Base-by-base conservation (phyloP, 352 stramenopile species). In the Globisporangium camurandrum region DNA sequence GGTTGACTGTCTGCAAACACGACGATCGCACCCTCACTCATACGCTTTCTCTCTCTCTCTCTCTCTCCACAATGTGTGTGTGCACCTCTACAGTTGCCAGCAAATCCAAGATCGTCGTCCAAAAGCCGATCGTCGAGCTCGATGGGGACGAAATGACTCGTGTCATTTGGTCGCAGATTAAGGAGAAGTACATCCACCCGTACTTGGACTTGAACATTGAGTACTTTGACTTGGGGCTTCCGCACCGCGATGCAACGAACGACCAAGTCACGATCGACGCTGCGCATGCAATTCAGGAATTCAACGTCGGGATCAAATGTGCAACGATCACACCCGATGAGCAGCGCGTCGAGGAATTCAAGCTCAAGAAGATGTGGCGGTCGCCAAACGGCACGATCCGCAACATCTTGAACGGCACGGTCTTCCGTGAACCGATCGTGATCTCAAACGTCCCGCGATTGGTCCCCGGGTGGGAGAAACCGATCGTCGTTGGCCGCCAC, bases 271-370 rank as follows among this genome's bases (percentile, higher is more conserved):
- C 84, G 44, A 52, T 93, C 16, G 62, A 93, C 43, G 84, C 84
- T 5, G 84, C 84, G 19, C 54, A 60, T 27, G 83, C 85, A 14
- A 95, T 95, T 62, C 73, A 78, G 54, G 64, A 73, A 55, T 68
- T 85, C 65, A 70, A 88, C 53, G 79, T 91, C 38, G 84, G 82
- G 49, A 93, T 94, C 67, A 95, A 95, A 54, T 95, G 82, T 61
- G 84, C 83, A 44, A 95, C 84, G 42, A 95, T 94, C 67, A 95
- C 84, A 36, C 84, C 84, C 3, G 84, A 95, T 50, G 84, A 94
- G 59, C 64, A 71, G 51, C 80, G 84, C 31, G 76, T 94, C 23
- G 63, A 77, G 26, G 85, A 95, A 57, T 91, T 91, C 58, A 67
- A 71, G 14, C 72, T 91, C 48, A 88, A 90, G 73, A 80, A 91